These are phyloP conservation scores for Daphne laureola DNA, from an alignment of 441 rosid genomes.

Conservation along the genomic window DNA sequence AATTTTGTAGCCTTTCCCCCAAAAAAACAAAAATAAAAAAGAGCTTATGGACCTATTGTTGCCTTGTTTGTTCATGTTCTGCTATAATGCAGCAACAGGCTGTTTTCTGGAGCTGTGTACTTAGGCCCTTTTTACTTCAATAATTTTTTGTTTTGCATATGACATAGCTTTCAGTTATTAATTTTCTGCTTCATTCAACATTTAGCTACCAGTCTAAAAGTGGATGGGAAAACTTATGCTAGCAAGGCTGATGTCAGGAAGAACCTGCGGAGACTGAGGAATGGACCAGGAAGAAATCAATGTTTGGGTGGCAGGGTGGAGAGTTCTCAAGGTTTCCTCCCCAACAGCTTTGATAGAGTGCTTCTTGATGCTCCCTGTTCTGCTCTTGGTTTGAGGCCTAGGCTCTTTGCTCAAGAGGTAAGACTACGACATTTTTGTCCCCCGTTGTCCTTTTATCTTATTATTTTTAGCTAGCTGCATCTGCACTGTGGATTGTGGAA, in stretches of 20 bases:
- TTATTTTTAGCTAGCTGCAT: no score
- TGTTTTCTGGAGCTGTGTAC: no score
- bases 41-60: no score
- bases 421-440: constrained; percentile 3
- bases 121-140: no score
- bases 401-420: constrained; percentile 88
- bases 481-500: no score
- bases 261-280: constrained; percentile 59
- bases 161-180: no score
- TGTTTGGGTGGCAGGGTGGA: constrained; percentile 65
- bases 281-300: constrained; percentile 92
- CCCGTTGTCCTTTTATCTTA: not conserved
- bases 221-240: constrained; percentile 38
- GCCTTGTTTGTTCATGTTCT: no score
- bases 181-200: constrained; percentile 15
- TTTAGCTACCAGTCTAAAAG: constrained; percentile 53
- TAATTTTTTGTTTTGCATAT: no score
- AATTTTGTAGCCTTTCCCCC: no score
- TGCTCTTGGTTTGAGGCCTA: constrained; percentile 96
- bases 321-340: constrained; percentile 71
- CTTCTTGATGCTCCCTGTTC: constrained; percentile 98
- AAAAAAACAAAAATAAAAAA: no score
- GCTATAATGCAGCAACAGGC: no score
- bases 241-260: constrained; percentile 73
- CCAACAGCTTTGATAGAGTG: constrained; percentile 82